Evolutionary conservation across 73 alveolate genomes (phyloP).

Genomic region (Paramecium tetraurelia): DNA sequence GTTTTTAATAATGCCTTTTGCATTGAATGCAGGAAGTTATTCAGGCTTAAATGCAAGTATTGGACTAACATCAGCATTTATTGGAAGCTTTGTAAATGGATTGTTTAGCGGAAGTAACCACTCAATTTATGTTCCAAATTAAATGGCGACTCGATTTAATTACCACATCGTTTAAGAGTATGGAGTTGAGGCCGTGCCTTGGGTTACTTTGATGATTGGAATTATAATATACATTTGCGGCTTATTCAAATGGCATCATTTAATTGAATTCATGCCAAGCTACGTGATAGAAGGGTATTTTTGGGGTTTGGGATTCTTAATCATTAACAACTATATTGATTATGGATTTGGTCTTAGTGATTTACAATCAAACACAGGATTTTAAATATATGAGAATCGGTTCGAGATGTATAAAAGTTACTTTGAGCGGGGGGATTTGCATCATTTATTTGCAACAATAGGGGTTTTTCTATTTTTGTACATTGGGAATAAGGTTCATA

Average conservation of each 20-base stretch:
- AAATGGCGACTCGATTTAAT: background rate
- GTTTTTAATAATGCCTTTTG: slow-evolving; percentile 5
- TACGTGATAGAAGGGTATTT: slow-evolving; percentile 19
- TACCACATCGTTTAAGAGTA: background rate
- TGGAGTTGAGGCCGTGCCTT: background rate
- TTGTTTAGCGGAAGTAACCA: slow-evolving; percentile 46
- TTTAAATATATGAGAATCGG: background rate
- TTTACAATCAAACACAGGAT: slow-evolving; percentile 7
- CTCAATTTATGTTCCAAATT: slow-evolving; percentile 14
- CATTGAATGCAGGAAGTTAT: slow-evolving; percentile 16
- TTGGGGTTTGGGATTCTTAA: slow-evolving; percentile 24
- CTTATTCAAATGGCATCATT: slow-evolving; percentile 22
- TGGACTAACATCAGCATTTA: slow-evolving; percentile 12
- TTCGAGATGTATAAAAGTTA: slow-evolving; percentile 30
- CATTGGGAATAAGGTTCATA: slow-evolving; percentile 1
- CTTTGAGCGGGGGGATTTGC: background rate
- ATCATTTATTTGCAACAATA: background rate
- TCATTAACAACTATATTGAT: background rate
- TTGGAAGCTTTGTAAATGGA: slow-evolving; percentile 10
- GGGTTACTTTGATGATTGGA: slow-evolving; percentile 42
- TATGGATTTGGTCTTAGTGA: slow-evolving; percentile 44
- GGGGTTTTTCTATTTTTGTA: slow-evolving; percentile 2
- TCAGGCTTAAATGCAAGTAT: background rate
- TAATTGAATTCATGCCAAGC: slow-evolving; percentile 9
- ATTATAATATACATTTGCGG: background rate